Conservation (phyloP, 352 stramenopile genomes). For the Globisporangium mamillatum region DNA sequence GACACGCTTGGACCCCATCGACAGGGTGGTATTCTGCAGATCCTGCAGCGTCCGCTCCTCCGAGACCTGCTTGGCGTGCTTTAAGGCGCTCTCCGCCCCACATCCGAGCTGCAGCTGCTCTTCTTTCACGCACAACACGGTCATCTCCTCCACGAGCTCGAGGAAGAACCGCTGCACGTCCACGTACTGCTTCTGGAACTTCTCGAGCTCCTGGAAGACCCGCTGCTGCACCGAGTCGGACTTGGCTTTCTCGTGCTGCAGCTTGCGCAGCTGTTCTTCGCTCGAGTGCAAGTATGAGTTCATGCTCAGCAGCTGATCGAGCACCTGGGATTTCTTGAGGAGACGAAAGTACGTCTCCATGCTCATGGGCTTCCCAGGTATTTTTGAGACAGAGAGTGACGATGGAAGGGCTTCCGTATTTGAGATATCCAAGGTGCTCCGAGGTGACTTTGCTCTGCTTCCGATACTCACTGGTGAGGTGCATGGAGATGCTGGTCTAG, state of each 20-base stretch:
- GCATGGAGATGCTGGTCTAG: neutral
- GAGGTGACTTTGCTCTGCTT: too few relatives aligned
- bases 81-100: constrained; percentile 10
- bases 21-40: constrained; percentile 30
- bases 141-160: constrained; percentile 47
- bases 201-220: constrained; percentile 51
- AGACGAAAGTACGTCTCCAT: constrained; percentile 63
- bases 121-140: constrained; percentile 36
- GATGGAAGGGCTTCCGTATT: neutral
- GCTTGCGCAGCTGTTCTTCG: constrained; percentile 38
- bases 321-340: constrained; percentile 64
- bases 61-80: constrained; percentile 17
- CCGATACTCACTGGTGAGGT: too few relatives aligned
- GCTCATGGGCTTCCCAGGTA: constrained; percentile 26
- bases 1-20: constrained; percentile 8
- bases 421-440: too few relatives aligned
- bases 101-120: constrained; percentile 29
- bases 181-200: constrained; percentile 47
- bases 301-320: constrained; percentile 50
- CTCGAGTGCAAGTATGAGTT: constrained; percentile 37
- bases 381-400: neutral
- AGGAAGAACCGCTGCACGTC: constrained; percentile 53
- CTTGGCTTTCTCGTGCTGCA: constrained; percentile 46
- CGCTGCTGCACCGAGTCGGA: constrained; percentile 47
- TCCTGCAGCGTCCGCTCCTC: constrained; percentile 56